These are phyloP conservation scores for Metschnikowia aberdeeniae DNA, from an alignment of 805 yeast species.

Conservation along the genomic window DNA sequence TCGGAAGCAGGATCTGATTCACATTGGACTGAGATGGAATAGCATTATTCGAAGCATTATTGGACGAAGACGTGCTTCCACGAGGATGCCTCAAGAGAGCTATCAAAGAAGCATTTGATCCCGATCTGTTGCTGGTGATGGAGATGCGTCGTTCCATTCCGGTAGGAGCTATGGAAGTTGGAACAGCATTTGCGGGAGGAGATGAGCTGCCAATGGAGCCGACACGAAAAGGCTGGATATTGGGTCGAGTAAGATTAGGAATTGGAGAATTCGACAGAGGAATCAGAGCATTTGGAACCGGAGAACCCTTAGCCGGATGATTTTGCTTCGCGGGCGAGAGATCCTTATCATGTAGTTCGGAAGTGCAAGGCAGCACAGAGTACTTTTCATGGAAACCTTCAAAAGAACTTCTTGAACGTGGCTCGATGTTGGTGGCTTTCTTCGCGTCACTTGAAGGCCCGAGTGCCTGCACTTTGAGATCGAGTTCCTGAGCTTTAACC, in stretches of 20 bases:
- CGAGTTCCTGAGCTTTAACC: not conserved
- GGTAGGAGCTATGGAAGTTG: conserved; percentile 13
- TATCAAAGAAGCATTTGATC: conserved; percentile 51
- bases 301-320: not conserved
- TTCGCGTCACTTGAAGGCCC: not conserved
- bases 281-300: not conserved
- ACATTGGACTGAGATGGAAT: conserved; percentile 23
- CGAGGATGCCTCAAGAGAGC: conserved; percentile 50
- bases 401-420: conserved; percentile 9
- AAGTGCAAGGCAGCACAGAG: conserved; percentile 18
- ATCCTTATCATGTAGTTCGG: conserved; percentile 11
- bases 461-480: not conserved
- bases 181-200: conserved; percentile 27
- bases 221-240: conserved; percentile 58
- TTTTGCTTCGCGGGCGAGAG: conserved; percentile 3
- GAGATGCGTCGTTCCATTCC: conserved; percentile 37
- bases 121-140: conserved; percentile 44
- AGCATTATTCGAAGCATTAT: conserved; percentile 17
- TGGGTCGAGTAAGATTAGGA: conserved; percentile 18
- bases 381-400: conserved; percentile 12
- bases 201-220: conserved; percentile 52
- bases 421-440: not conserved
- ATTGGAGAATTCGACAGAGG: conserved; percentile 1
- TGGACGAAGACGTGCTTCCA: conserved; percentile 40
- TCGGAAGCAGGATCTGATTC: conserved; percentile 23